Percentiles rank a stretch among this genome's conserved stretches.
Evolutionary conservation across 805 yeast species (phyloP).

Genomic region (Metschnikowia continentalis): DNA sequence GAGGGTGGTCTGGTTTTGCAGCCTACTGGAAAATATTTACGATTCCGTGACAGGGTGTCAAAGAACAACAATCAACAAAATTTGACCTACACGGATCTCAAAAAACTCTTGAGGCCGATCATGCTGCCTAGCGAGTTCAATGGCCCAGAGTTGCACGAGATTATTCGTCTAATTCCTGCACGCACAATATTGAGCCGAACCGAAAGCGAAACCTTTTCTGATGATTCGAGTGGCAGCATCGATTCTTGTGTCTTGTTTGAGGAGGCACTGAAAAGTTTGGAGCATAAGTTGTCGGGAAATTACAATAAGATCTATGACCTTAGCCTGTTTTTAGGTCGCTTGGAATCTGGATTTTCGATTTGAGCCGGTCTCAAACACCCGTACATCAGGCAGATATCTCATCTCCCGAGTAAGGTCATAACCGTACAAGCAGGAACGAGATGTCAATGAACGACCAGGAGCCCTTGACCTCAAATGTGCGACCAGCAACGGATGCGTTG

Average conservation of each 20-base stretch:
- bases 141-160: conserved; percentile 9
- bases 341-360: conserved; percentile 24
- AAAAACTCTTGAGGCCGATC: conserved; percentile 5
- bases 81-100: conserved; percentile 14
- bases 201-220: conserved; percentile 17
- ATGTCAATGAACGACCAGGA: conserved; percentile 9
- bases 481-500: conserved; percentile 70
- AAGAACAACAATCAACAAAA: conserved; percentile 11
- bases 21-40: conserved; percentile 10
- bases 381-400: conserved; percentile 10
- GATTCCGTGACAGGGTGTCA: conserved; percentile 9
- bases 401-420: conserved; percentile 10
- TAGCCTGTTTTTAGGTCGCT: conserved; percentile 18
- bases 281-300: conserved; percentile 22
- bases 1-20: conserved; percentile 2
- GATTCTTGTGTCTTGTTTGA: conserved; percentile 23
- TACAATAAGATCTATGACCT: conserved; percentile 25
- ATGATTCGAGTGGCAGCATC: conserved; percentile 15
- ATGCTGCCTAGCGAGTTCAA: conserved; percentile 3
- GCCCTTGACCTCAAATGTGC: conserved; percentile 74
- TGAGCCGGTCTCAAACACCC: conserved; percentile 12
- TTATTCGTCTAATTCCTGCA: conserved; percentile 13
- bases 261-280: conserved; percentile 20
- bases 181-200: conserved; percentile 11
- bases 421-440: background rate